Evolutionary conservation across 2,329 filamentous ascomycete genomes (phyloP), one percentile per base, ranked within the genome.

Genomic region (Pseudodiploospora longispora): DNA sequence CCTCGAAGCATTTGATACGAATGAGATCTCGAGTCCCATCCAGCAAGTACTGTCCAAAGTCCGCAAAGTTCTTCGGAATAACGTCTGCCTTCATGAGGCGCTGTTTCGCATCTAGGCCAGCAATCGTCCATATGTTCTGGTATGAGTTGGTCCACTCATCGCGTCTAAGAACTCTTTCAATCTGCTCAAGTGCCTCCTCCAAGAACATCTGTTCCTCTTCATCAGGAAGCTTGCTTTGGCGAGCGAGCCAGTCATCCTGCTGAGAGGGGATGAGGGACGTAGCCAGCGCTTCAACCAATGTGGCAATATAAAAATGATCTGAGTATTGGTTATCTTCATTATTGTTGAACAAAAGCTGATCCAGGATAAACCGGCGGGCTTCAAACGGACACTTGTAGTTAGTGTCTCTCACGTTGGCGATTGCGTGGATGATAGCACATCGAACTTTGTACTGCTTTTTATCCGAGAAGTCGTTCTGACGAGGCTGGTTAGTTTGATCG

Each of bases 301-400:
- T 85, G 6, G 88, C 82, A 43, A 98, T 80, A 59, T 96, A 98
- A 56, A 87, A 82, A 50, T 90, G 84, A 57, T 98, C 94, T 5
- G 90, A 95, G 58, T 80, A 94, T 40, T 83, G 67, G 55, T 98
- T 98, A 48, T 86, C 84, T 3, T 85, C 83, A 59, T 98, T 98
- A 65, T 98, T 90, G 59, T 98, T 98, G 68, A 89, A 91, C 40
- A 86, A 83, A 31, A 98, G 71, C 59, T 94, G 86, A 54, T 96
- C 89, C 27, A 95, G 77, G 39, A 98, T 78, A 61, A 96, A 95
- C 34, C 79, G 77, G 46, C 90, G 86, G 5, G 88, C 88, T 42
- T 82, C 74, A 57, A 83, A 72, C 0, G 91, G 90, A 43, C 89
- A 90, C 55, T 80, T 84, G 33, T 88, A 86, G 5, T 59, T 66